A percentile compares a stretch with the other conserved stretches of the same genome.
Conservation (phyloP, 148 eudicot genomes). For the Rhododendron mucronatum region DNA sequence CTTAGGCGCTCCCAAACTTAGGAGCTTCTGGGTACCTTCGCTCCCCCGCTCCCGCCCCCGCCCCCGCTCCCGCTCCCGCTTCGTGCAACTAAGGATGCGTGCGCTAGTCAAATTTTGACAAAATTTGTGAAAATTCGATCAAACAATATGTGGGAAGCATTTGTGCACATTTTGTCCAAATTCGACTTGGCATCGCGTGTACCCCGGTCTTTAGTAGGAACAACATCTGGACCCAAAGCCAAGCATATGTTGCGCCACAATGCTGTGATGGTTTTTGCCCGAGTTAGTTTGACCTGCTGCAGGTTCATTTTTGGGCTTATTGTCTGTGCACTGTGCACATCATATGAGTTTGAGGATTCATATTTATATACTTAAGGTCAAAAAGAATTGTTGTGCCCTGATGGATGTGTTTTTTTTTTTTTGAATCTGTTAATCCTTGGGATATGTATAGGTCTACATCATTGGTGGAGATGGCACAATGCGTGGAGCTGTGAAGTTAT, state of each 20-base stretch:
- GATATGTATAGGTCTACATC: constrained; percentile 43
- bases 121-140: no score
- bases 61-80: no score
- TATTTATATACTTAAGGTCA: neutral
- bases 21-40: no score
- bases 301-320: neutral
- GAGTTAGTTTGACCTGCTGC: neutral
- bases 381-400: neutral
- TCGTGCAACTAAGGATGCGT: no score
- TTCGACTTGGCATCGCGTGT: no score
- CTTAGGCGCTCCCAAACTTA: no score
- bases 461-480: constrained; percentile 83
- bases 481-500: constrained; percentile 69
- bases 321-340: neutral
- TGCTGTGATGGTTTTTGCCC: neutral
- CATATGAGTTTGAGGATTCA: neutral
- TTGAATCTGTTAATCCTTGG: neutral
- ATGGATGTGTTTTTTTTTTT: neutral
- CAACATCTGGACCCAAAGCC: neutral
- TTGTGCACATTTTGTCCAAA: no score
- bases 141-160: no score
- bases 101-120: no score
- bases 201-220: no score
- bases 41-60: no score
- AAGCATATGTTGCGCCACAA: neutral